Evolutionary conservation across 2,329 filamentous ascomycete genomes (phyloP).

Genomic region (Thermochaetoides dissita): DNA sequence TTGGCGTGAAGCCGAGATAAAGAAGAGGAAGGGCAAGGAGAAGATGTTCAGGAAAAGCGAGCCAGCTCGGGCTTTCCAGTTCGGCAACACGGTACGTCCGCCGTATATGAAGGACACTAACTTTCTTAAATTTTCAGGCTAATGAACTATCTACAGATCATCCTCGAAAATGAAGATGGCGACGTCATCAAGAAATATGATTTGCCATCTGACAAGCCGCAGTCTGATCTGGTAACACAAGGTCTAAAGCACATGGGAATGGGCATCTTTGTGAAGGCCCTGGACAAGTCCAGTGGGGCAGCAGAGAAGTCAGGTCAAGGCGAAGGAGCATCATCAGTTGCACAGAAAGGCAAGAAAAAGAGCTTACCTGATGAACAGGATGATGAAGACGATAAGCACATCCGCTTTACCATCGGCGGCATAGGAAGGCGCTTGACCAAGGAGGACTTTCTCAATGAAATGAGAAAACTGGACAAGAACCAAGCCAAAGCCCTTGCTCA

Average conservation of each 20-base stretch:
- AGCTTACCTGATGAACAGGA: slow-evolving; percentile 14
- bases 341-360: too few relatives aligned
- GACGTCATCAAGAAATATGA: slow-evolving; percentile 79
- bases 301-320: slow-evolving; percentile 15
- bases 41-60: slow-evolving; percentile 45
- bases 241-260: slow-evolving; percentile 43
- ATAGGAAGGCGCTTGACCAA: slow-evolving; percentile 66
- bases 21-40: slow-evolving; percentile 46
- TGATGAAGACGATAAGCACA: slow-evolving; percentile 53
- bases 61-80: slow-evolving; percentile 72
- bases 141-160: slow-evolving; percentile 34
- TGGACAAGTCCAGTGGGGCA: slow-evolving; percentile 23
- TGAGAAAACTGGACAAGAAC: slow-evolving; percentile 57
- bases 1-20: slow-evolving; percentile 45
- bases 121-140: too few relatives aligned
- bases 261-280: slow-evolving; percentile 28
- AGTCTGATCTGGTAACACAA: slow-evolving; percentile 26
- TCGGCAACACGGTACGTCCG: slow-evolving; percentile 56
- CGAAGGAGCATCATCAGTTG: slow-evolving; percentile 11
- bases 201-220: slow-evolving; percentile 42
- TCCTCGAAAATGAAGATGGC: slow-evolving; percentile 75
- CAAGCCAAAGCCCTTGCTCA: too few relatives aligned
- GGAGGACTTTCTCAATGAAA: slow-evolving; percentile 62
- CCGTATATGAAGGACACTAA: too few relatives aligned
- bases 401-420: slow-evolving; percentile 63